Percentiles rank a stretch among this genome's conserved stretches.
phyloP scores from a whole-genome alignment of 176 grass and related monocot genomes.

The Hsuehochloa calcarea region DNA sequence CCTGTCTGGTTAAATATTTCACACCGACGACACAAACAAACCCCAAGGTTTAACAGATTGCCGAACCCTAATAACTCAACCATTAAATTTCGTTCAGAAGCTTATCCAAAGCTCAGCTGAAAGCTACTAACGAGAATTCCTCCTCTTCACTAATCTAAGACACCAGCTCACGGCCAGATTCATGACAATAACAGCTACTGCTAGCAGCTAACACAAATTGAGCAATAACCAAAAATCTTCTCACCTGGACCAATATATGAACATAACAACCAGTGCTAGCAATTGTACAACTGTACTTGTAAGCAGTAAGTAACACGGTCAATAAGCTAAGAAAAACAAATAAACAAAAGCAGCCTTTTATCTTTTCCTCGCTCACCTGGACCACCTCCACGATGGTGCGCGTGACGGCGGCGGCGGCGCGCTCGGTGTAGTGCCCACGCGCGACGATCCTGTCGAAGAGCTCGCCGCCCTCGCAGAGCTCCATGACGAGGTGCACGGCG shows the following conservation, averaged over 20 bases:
- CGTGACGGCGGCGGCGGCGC: slow-evolving; percentile 74
- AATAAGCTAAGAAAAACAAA: not conserved
- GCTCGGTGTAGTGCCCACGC: slow-evolving; percentile 81
- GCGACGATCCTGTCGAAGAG: slow-evolving; percentile 96
- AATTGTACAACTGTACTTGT: not conserved
- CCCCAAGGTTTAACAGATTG: not conserved
- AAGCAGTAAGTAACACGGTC: not conserved
- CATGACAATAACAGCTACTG: not conserved
- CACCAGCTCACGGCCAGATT: not conserved
- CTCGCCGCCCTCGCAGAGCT: slow-evolving; percentile 97
- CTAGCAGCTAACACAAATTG: slow-evolving; percentile 1
- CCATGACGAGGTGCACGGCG: slow-evolving; percentile 96
- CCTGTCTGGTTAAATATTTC: not conserved
- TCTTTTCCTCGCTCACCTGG: slow-evolving; percentile 43
- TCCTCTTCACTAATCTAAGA: not conserved
- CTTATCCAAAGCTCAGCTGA: not conserved
- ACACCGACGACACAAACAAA: not conserved
- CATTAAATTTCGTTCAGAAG: not conserved
- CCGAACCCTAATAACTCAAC: not conserved
- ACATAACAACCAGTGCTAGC: not conserved
- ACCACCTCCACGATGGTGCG: slow-evolving; percentile 96
- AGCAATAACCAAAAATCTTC: not conserved
- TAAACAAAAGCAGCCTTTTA: not conserved
- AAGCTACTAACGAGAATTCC: slow-evolving; percentile 14
- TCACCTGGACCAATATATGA: not conserved